Base-by-base conservation (phyloP, 495 filamentous ascomycete genomes). In the Glonium stellatum region DNA sequence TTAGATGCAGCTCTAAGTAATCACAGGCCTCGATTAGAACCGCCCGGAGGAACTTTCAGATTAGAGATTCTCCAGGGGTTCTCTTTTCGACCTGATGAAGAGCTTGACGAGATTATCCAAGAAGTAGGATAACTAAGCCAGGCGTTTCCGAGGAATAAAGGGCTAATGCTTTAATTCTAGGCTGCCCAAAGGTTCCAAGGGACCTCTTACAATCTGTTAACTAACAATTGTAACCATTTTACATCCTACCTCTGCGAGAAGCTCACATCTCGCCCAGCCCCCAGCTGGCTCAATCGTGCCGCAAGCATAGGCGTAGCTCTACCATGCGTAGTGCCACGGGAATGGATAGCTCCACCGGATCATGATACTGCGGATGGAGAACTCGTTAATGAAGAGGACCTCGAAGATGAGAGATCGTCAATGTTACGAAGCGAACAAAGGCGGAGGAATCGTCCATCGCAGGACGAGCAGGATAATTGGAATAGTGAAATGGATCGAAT, bases 151-250 rank as follows among this genome's bases (percentile, higher is more conserved):
- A 25, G 1, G 31, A 18, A 3, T 35, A 1, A n/a, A 42, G 19
- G 1, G 48, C 55, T 18, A 34, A 23, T 19, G 50, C 54, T 34
- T 60, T 41, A 4, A 18, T 10, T 18, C 9, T 36, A 72, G 66
- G 84, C 82, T 5, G 84, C 82, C 0, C 78, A 84, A 34, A 76
- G 80, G 58, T 92, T 90, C 63, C 75, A 79, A 25, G 88, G 88
- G 15, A 82, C 83, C 1, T 74, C 76, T 11, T 92, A 92, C 70
- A 90, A 90, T 63, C 77, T 92, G 6, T 77, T 92, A 25, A 87
- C 83, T 22, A 81, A 81, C 49, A 92, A 92, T 68, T 92, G 88
- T 76, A 91, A 92, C 65, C 88, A 91, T 66, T 91, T 91, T 71
- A 89, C 88, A 10, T 79, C 78, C 25, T 77, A 85, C 52, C 78